These are phyloP conservation scores for Fimicolochytrium jonesii DNA, from an alignment of 192 early-diverging fungal genomes.

Conservation along the genomic window DNA sequence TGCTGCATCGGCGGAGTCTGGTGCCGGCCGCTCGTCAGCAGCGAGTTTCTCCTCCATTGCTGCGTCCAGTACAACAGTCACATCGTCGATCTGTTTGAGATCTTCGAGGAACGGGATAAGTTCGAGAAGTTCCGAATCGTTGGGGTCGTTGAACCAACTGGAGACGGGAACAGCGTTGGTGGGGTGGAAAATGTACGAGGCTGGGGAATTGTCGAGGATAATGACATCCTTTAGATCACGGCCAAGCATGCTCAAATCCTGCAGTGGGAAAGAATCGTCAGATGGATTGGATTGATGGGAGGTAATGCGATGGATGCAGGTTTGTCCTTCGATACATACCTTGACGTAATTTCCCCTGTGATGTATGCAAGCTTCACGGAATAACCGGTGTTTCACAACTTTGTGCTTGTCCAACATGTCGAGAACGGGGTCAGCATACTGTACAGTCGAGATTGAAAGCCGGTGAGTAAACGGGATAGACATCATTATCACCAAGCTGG, in stretches of 20 bases:
- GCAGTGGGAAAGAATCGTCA: not conserved
- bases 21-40: too few species aligned
- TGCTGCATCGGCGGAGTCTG: too few species aligned
- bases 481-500: not conserved
- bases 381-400: constrained; percentile 88
- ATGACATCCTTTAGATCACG: constrained; percentile 78
- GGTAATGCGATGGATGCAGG: too few species aligned
- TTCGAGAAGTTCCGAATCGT: constrained; percentile 92
- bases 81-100: constrained; percentile 81
- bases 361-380: constrained; percentile 92
- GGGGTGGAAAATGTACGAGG: constrained; percentile 94
- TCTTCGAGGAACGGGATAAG: constrained; percentile 94
- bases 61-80: constrained; percentile 65
- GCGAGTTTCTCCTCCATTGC: constrained; percentile 7
- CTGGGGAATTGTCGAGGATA: constrained; percentile 95
- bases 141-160: constrained; percentile 94
- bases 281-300: too few species aligned
- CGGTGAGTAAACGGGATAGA: not conserved
- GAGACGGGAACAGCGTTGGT: constrained; percentile 94
- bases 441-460: not conserved
- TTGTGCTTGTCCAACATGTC: constrained; percentile 82
- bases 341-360: constrained; percentile 98
- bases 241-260: constrained; percentile 86
- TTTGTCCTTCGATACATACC: too few species aligned
- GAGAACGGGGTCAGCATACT: constrained; percentile 98